Evolutionary conservation across 768 basidiomycete species (phyloP).

Genomic region (Suillus tomentosus): DNA sequence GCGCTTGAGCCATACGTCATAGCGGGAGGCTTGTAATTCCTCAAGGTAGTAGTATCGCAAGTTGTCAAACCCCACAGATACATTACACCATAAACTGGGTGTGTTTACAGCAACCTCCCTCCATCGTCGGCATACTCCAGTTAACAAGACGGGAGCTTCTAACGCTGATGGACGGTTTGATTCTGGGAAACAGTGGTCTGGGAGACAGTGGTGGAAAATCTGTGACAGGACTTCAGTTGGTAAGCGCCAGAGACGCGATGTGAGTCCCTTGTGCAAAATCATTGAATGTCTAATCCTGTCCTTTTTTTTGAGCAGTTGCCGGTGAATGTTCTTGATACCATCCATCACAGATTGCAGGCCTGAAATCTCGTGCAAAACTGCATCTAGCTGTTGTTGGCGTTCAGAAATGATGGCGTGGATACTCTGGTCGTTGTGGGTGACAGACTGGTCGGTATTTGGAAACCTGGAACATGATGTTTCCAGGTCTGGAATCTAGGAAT

Average conservation of each 20-base stretch:
- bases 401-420: neutral
- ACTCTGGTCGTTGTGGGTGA: neutral
- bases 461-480: neutral
- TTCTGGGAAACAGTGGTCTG: neutral
- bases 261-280: neutral
- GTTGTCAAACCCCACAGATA: neutral
- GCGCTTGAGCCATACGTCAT: neutral
- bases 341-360: no score
- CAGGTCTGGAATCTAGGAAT: neutral
- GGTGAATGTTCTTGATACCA: no score
- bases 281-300: neutral
- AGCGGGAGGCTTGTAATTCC: neutral
- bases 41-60: no score
- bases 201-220: neutral
- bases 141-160: neutral
- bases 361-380: no score
- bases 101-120: neutral
- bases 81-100: neutral
- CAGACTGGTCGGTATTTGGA: neutral
- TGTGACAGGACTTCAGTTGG: neutral
- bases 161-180: neutral
- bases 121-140: neutral
- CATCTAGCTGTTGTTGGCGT: no score
- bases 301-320: neutral
- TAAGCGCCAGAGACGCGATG: neutral